Percentiles rank a stretch among this genome's conserved stretches.
phyloP scores from a whole-genome alignment of 23 red algal species.

The Gracilariopsis chorda region DNA sequence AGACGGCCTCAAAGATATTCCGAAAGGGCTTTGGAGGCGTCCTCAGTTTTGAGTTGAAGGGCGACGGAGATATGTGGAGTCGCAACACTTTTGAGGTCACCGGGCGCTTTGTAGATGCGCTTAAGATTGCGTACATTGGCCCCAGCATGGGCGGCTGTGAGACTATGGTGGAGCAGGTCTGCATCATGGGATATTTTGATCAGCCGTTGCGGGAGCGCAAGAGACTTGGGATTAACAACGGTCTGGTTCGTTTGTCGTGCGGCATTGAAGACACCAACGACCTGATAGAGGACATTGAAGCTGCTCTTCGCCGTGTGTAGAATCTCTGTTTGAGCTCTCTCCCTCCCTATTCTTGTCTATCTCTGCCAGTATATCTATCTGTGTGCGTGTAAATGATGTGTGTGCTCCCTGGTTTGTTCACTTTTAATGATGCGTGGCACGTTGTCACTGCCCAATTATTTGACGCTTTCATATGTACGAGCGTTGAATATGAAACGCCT shows the following conservation, averaged over 20 bases:
- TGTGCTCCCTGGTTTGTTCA: too few relatives aligned
- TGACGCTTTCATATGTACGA: too few relatives aligned
- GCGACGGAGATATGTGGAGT: slow-evolving; percentile 67
- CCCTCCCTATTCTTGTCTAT: too few relatives aligned
- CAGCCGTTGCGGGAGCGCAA: slow-evolving; percentile 80
- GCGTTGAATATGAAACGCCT: too few relatives aligned
- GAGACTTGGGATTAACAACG: slow-evolving; percentile 92
- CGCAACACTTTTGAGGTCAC: slow-evolving; percentile 75
- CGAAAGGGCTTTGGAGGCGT: slow-evolving; percentile 88
- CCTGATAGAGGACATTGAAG: slow-evolving; percentile 77
- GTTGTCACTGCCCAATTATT: too few relatives aligned
- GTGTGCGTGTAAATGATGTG: too few relatives aligned
- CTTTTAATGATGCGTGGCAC: too few relatives aligned
- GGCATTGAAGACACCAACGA: slow-evolving; percentile 92
- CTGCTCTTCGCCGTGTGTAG: slow-evolving; percentile 74
- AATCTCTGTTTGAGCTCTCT: too few relatives aligned
- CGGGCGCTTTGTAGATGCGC: slow-evolving; percentile 88
- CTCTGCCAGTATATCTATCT: too few relatives aligned
- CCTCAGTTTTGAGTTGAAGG: slow-evolving; percentile 91
- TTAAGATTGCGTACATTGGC: slow-evolving; percentile 92
- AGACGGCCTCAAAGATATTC: slow-evolving; percentile 45
- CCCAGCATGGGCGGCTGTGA: slow-evolving; percentile 94
- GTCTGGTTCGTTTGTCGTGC: slow-evolving; percentile 88
- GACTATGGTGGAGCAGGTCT: slow-evolving; percentile 96
- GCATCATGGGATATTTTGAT: slow-evolving; percentile 98